Conservation (phyloP, 1,284 basidiomycete species). For the Grifola frondosa region DNA sequence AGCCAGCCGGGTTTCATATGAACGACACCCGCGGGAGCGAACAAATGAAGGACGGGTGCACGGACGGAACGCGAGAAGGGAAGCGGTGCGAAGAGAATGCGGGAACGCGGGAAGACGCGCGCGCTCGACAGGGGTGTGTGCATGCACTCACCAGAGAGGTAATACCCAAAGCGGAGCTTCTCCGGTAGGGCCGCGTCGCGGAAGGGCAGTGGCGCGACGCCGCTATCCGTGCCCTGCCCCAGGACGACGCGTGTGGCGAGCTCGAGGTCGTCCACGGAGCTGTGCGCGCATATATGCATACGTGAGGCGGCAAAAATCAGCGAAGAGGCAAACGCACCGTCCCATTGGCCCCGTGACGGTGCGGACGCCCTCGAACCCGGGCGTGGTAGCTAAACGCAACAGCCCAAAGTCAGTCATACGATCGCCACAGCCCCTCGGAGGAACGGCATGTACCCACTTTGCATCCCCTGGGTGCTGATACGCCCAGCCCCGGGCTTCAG, state of each 20-base stretch:
- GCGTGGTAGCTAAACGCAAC: conserved; percentile 41
- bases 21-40: neutral
- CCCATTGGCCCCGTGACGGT: conserved; percentile 73
- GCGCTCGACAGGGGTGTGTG: neutral
- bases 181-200: conserved; percentile 51
- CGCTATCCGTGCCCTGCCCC: conserved; percentile 45
- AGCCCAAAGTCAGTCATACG: neutral
- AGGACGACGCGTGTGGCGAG: conserved; percentile 56
- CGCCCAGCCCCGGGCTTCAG: conserved; percentile 70
- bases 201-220: conserved; percentile 58
- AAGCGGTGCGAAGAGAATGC: neutral
- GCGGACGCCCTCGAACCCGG: conserved; percentile 69
- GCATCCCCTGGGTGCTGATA: conserved; percentile 48
- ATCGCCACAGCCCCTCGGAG: neutral
- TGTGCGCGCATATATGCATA: conserved; percentile 21
- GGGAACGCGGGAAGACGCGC: neutral
- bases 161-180: conserved; percentile 75
- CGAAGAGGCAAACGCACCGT: conserved; percentile 39
- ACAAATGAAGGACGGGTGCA: too few relatives aligned
- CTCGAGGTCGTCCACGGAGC: conserved; percentile 68
- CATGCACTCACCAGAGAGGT: conserved; percentile 50
- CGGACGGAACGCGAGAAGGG: too few relatives aligned
- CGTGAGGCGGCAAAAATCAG: neutral
- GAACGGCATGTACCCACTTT: conserved; percentile 34
- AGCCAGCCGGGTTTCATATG: neutral